These are phyloP conservation scores for Dothideomycetes sp. DNA, from an alignment of 2,329 filamentous ascomycete species.

Conservation along the genomic window DNA sequence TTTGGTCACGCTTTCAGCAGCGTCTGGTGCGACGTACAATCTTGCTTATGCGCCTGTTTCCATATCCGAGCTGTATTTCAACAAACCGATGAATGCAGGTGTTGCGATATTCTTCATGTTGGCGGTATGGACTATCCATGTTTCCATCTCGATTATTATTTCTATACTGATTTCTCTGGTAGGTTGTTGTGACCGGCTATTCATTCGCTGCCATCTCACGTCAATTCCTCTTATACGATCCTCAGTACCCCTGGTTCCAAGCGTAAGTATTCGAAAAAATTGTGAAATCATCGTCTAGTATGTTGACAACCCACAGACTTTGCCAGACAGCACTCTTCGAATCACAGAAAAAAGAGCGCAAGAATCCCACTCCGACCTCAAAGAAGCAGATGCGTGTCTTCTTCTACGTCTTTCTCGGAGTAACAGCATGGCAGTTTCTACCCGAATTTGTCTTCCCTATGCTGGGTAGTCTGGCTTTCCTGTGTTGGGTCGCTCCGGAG, in stretches of 20 bases:
- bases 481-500: conserved; percentile 54
- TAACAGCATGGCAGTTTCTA: conserved; percentile 53
- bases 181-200: conserved; percentile 50
- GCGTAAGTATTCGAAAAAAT: conserved; percentile 33
- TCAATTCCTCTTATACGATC: conserved; percentile 50
- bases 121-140: no score
- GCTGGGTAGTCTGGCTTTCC: conserved; percentile 49
- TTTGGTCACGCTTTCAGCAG: conserved; percentile 39
- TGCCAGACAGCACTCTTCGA: conserved; percentile 49
- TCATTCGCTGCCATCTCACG: conserved; percentile 50
- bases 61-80: conserved; percentile 50
- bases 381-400: conserved; percentile 49
- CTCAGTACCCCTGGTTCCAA: conserved; percentile 46
- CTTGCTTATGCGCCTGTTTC: conserved; percentile 41
- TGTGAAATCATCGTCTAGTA: conserved; percentile 18
- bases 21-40: conserved; percentile 18
- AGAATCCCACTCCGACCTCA: conserved; percentile 42
- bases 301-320: no score
- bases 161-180: no score
- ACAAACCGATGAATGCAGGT: conserved; percentile 41
- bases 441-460: conserved; percentile 54
- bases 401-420: conserved; percentile 43
- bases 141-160: no score
- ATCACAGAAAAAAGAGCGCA: conserved; percentile 42
- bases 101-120: conserved; percentile 54